phyloP scores from a whole-genome alignment of 192 early-diverging fungal genomes.

The Coemansia sp. region DNA sequence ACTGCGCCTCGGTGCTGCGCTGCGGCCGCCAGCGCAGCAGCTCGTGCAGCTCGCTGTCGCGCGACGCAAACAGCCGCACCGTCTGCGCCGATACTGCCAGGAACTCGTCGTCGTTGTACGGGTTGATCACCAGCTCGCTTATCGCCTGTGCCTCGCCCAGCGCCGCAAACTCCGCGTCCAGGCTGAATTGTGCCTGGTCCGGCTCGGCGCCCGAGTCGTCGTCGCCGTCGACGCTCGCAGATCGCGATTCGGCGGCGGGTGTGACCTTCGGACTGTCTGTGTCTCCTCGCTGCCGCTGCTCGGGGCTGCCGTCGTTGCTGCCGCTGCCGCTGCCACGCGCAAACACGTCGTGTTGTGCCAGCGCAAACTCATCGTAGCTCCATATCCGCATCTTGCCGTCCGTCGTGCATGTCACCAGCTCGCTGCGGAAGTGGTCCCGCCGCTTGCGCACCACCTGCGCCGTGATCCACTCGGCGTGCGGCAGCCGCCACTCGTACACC shows the following conservation, averaged over 20 bases:
- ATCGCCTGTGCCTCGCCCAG: constrained; percentile 24
- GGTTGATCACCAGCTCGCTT: constrained; percentile 23
- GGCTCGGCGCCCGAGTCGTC: background rate
- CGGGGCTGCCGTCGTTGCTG: constrained; percentile 29
- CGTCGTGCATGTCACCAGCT: constrained; percentile 41
- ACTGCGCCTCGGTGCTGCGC: constrained; percentile 14
- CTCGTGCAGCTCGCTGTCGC: constrained; percentile 36
- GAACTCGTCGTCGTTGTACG: constrained; percentile 48
- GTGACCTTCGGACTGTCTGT: background rate
- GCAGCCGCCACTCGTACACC: constrained; percentile 38
- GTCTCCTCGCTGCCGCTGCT: background rate
- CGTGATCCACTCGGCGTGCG: constrained; percentile 45
- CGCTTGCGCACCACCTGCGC: constrained; percentile 36
- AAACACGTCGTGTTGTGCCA: constrained; percentile 39
- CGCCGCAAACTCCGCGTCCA: constrained; percentile 32
- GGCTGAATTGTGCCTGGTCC: constrained; percentile 2
- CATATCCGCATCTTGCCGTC: constrained; percentile 44
- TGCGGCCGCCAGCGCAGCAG: constrained; percentile 43
- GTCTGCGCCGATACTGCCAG: constrained; percentile 29
- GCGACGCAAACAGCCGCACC: constrained; percentile 45
- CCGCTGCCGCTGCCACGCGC: no score
- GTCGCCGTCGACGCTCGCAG: background rate
- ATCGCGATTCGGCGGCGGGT: background rate
- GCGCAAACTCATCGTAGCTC: constrained; percentile 48
- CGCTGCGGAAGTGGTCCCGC: constrained; percentile 36